Evolutionary conservation across 169 alveolate genomes (phyloP).

Genomic region (Blepharisma undulans): DNA sequence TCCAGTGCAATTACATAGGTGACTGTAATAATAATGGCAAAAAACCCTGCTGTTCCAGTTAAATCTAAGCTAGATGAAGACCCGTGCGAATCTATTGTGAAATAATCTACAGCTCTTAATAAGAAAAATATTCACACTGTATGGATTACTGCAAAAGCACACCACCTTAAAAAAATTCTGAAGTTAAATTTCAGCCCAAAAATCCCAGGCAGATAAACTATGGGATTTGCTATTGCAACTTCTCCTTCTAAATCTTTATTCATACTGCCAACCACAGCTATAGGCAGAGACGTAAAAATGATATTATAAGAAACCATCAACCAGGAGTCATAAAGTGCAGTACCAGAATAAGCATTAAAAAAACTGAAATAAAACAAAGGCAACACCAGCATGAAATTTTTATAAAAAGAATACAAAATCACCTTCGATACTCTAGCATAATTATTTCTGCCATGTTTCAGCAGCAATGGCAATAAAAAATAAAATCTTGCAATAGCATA

Average conservation of each 20-base stretch:
- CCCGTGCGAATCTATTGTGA: not conserved
- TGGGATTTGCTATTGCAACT: not conserved
- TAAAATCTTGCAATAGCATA: conserved; percentile 75
- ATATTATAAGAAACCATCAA: conserved; percentile 93
- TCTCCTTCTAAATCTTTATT: conserved; percentile 52
- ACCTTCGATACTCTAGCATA: conserved; percentile 92
- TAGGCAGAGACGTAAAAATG: conserved; percentile 93
- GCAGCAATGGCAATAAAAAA: conserved; percentile 76
- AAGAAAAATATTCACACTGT: not conserved
- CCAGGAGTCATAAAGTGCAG: conserved; percentile 94
- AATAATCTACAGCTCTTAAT: not conserved
- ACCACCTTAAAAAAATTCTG: not conserved
- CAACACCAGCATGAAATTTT: conserved; percentile 93
- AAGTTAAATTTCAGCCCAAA: not conserved
- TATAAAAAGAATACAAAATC: conserved; percentile 96
- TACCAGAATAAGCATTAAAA: conserved; percentile 92
- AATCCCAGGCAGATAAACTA: not conserved
- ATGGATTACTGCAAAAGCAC: not conserved
- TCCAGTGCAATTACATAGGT: not conserved
- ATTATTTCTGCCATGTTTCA: conserved; percentile 92
- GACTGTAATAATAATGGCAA: not conserved
- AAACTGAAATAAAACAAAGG: conserved; percentile 93
- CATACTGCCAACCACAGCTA: conserved; percentile 79
- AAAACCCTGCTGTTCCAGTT: conserved; percentile 19
- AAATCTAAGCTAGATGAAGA: not conserved